Base-by-base conservation (phyloP, 352 stramenopile species). In the Phytophthora citricola region DNA sequence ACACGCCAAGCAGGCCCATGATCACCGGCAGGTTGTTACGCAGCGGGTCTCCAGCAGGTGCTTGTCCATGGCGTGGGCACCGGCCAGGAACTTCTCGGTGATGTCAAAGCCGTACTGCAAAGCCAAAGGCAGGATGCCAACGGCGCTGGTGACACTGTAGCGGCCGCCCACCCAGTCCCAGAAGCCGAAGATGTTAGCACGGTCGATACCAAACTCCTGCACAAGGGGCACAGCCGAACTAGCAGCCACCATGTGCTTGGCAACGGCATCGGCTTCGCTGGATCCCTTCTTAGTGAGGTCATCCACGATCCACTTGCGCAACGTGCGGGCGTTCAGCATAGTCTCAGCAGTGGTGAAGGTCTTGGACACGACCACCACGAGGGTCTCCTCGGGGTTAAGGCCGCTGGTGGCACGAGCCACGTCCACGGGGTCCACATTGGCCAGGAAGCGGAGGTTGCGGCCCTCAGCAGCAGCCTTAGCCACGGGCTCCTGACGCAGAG, bases 261-360 rank as follows among this genome's bases (percentile, higher is more conserved):
- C 72, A 2, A 98, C 92, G 34, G 98, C 94, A 40, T 97, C 90
- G 6, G 81, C 83, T 53, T 97, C 84, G 34, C 59, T 77, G 39
- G 79, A 75, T 20, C 83, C 85, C 75, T 98, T 96, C 34, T 87
- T 81, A 49, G 77, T 76, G 32, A 98, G 97, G 53, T 95, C 94
- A 15, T 97, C 79, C 20, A 98, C 75, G 29, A 99, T 81, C 97
- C 97, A 99, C 69, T 97, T 90, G 66, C 95, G 93, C 47, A 99
- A 80, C 38, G 95, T 99, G 55, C 93, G 85, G 24, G 97, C 97
- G 75, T 99, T 99, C 22, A 99, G 89, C 97, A 99, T 99, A 31
- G 97, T 99, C 83, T 99, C 98, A 15, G 97, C 95, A 6, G 97
- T 99, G 11, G 97, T 99, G 75, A 99, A 99, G 2, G 96, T 99